Percentiles rank a stretch among this genome's conserved stretches.
These are phyloP conservation scores for Claviceps paspali DNA, from an alignment of 2,329 filamentous ascomycete species.

Conservation along the genomic window DNA sequence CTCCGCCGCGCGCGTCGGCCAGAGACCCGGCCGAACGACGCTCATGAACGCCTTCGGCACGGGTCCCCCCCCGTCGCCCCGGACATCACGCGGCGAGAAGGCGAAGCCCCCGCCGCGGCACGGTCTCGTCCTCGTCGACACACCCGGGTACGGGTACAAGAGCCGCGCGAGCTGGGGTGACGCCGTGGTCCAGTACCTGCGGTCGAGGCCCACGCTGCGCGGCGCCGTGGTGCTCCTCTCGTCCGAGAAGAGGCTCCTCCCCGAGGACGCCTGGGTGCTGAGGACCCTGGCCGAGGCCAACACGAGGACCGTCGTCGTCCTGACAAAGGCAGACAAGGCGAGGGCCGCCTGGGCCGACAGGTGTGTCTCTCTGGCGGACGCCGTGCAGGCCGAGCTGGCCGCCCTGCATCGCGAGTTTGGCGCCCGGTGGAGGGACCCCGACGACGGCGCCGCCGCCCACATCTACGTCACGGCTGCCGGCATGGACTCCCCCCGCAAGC, in stretches of 20 bases:
- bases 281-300: constrained; percentile 28
- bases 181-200: constrained; percentile 36
- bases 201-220: constrained; percentile 27
- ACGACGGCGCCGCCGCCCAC: constrained; percentile 14
- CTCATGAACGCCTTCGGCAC: constrained; percentile 42
- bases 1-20: constrained; percentile 32
- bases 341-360: constrained; percentile 14
- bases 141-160: constrained; percentile 34
- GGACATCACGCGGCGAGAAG: constrained; percentile 6
- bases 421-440: constrained; percentile 15
- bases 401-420: constrained; percentile 10
- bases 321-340: constrained; percentile 42
- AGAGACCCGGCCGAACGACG: constrained; percentile 35
- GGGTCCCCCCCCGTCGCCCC: constrained; percentile 22
- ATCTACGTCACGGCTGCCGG: constrained; percentile 23
- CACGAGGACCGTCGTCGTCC: constrained; percentile 31
- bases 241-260: constrained; percentile 34
- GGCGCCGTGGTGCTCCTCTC: constrained; percentile 40
- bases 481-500: constrained; percentile 16
- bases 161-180: constrained; percentile 35
- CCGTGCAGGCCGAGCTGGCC: constrained; percentile 15
- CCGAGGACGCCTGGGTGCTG: constrained; percentile 31
- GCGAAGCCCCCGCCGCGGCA: constrained; percentile 28
- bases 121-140: constrained; percentile 34
- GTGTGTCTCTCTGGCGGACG: constrained; percentile 14